Conservation (phyloP, 2,329 filamentous ascomycete species). For the Ophiostoma australiae region DNA sequence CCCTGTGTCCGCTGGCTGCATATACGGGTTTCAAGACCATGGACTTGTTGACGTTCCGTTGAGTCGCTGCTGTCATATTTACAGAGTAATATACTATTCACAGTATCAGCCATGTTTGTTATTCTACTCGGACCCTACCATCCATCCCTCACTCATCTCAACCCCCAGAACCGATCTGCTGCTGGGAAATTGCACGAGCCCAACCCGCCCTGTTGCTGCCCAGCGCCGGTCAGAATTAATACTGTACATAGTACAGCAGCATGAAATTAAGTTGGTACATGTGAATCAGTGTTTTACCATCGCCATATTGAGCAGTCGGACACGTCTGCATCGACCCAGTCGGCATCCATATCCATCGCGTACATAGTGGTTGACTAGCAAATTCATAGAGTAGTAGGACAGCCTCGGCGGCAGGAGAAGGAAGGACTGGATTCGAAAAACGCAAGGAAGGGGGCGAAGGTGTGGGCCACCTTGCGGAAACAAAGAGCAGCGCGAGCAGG, state of each 20-base stretch:
- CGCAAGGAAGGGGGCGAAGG: not conserved
- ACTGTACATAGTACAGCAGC: too few relatives aligned
- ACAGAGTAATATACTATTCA: not conserved
- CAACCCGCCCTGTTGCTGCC: not conserved
- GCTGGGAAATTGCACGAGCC: conserved; percentile 1
- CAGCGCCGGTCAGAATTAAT: not conserved
- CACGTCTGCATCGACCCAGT: too few relatives aligned
- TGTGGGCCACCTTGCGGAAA: not conserved
- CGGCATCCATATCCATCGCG: too few relatives aligned
- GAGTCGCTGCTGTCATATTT: not conserved
- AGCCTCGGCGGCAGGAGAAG: not conserved
- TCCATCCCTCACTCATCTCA: not conserved
- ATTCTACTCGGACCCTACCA: not conserved
- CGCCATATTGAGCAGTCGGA: too few relatives aligned
- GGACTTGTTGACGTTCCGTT: not conserved
- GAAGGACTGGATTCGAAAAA: not conserved
- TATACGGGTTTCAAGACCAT: conserved; percentile 12
- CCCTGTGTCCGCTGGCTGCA: conserved; percentile 12
- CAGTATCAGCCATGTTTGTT: not conserved
- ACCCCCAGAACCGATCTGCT: not conserved
- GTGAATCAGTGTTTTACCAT: too few relatives aligned
- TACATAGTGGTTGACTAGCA: too few relatives aligned
- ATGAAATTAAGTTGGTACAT: too few relatives aligned
- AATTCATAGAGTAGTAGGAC: too few relatives aligned
- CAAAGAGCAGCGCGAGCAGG: not conserved